phyloP scores from a whole-genome alignment of 257 asterid genomes.

The Striga asiatica region DNA sequence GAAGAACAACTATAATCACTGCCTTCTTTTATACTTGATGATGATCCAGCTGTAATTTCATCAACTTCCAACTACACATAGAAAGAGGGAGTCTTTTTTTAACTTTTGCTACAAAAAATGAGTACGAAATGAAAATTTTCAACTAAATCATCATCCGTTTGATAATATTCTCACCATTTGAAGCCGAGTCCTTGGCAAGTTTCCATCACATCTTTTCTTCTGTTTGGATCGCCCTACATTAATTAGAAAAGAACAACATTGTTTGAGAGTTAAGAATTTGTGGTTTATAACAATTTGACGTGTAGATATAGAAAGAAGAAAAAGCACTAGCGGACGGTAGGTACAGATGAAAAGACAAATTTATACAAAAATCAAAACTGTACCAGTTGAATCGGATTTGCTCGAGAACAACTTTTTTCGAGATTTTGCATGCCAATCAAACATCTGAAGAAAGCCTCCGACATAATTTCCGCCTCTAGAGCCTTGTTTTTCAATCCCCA shows the following conservation, averaged over 20 bases:
- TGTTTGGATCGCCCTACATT: constrained; percentile 67
- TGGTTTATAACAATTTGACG: too few species aligned
- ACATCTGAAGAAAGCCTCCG: constrained; percentile 81
- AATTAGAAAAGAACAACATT: neutral
- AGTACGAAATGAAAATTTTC: neutral
- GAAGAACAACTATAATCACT: constrained; percentile 74
- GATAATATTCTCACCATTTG: constrained; percentile 46
- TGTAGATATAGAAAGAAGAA: too few species aligned
- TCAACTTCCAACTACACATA: constrained; percentile 50
- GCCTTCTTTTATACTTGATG: constrained; percentile 54
- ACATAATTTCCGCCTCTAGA: constrained; percentile 66
- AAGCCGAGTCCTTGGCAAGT: constrained; percentile 45
- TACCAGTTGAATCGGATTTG: constrained; percentile 69
- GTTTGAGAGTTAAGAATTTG: neutral
- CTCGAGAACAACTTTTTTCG: constrained; percentile 69
- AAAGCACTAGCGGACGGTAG: too few species aligned
- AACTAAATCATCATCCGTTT: too few species aligned
- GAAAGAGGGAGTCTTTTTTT: neutral
- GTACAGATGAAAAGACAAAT: neutral
- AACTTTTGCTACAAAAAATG: neutral
- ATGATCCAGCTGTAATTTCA: constrained; percentile 30
- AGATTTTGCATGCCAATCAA: constrained; percentile 89
- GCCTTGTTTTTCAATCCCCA: constrained; percentile 65
- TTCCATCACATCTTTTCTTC: constrained; percentile 66
- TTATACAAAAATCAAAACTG: neutral